Conservation (phyloP, 202 grass and related monocot genomes). For the Bolboschoenoplectus hybrid region DNA sequence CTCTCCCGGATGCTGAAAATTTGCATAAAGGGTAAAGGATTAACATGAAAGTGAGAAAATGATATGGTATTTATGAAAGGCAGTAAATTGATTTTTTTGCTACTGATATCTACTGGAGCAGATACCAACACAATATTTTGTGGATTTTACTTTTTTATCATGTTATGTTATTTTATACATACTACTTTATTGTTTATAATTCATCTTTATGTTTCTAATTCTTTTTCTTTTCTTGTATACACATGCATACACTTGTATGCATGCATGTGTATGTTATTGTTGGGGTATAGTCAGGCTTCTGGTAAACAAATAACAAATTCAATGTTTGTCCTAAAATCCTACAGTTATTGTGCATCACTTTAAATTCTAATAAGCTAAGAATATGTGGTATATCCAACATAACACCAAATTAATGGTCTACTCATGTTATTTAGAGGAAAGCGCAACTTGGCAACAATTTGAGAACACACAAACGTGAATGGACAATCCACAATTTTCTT, state of each 20-base stretch:
- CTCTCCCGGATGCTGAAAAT: conserved; percentile 59
- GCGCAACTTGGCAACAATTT: background rate
- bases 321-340: background rate
- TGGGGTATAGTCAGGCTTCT: background rate
- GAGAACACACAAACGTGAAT: background rate
- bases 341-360: background rate
- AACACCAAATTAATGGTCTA: background rate
- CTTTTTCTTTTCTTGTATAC: background rate
- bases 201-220: background rate
- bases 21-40: conserved; percentile 21
- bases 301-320: conserved; percentile 13
- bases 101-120: conserved; percentile 20
- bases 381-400: background rate
- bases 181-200: background rate
- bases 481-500: background rate
- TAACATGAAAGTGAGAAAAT: background rate
- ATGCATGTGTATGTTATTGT: background rate
- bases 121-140: background rate
- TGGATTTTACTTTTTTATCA: background rate
- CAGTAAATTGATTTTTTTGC: background rate
- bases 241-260: no score
- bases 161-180: background rate
- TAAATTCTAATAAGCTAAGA: background rate
- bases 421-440: background rate
- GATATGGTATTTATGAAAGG: background rate